Evolutionary conservation across 129 eudicot genomes (phyloP), one percentile per base, ranked within the genome.

Genomic region (Ambrosia trifida): DNA sequence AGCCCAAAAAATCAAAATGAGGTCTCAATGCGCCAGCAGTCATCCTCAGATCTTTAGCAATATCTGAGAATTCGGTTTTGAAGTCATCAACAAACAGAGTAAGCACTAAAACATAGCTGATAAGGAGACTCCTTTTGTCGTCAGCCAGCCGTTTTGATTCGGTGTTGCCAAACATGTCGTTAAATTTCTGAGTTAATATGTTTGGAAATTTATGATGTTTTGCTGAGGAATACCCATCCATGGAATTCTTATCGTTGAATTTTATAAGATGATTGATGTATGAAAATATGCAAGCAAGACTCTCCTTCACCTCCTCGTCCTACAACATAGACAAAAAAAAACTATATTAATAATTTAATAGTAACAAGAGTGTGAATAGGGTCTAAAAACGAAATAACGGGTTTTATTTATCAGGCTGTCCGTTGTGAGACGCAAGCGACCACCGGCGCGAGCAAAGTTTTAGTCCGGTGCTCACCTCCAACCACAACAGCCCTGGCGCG

Each of bases 261-360:
- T 82, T 89, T 19, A 94, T 76, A 44, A 94, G 96, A 81, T 94
- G 96, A 30, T 83, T 78, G 10, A 94, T 90, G 83, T 79, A 94
- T 1, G 96, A 88, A 43, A 90, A 70, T 69, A 94, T 79, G 72
- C 93, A 71, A 32, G 96, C 89, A n/a, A 84, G 82, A 54, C 58
- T 84, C 71, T 24, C 72, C 72, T 64, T 87, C 68, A 56, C 72
- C 12, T 54, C 70, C 76, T 85, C 94, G 11, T 90, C 86, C 99
- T 94, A 72, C 72, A 80, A 70, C 4, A 56, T 51, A 19, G 3
- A 73, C 24, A 59, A 59, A 63, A 17, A 52, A 19, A 38, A 43
- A 14, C 36, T 9, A 45, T 12, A 40, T 14, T 45, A 9, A 30
- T 14, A 14, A 57, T 24, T 16, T 11, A n/a, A 7, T 52, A 36